A percentile compares a stretch with the other conserved stretches of the same genome.
These are phyloP conservation scores for Carex sylvatica DNA, from an alignment of 202 grass and related monocot species.

Conservation along the genomic window DNA sequence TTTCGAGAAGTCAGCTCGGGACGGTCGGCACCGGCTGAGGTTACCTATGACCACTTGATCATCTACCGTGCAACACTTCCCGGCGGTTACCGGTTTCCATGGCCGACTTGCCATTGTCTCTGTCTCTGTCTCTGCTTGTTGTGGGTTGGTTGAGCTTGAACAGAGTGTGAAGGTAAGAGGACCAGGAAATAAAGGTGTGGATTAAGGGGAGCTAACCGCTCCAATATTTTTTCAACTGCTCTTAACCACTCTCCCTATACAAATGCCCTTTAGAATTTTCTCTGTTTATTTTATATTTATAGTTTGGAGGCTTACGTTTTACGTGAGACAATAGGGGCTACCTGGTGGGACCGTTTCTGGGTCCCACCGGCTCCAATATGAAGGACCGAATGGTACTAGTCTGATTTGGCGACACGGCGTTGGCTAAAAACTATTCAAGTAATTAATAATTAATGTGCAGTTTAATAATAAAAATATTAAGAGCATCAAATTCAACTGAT, in stretches of 20 bases:
- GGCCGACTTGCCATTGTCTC: constrained; percentile 36
- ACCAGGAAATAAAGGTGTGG: neutral
- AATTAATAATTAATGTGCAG: neutral
- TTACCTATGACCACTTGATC: constrained; percentile 55
- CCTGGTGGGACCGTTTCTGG: neutral
- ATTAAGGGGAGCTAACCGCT: constrained; percentile 33
- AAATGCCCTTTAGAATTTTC: constrained; percentile 15
- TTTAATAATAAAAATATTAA: neutral
- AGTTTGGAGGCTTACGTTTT: neutral
- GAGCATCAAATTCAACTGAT: too few relatives aligned
- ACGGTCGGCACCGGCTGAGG: constrained; percentile 54
- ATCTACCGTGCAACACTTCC: constrained; percentile 77
- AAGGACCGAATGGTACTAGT: neutral
- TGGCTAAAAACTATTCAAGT: neutral
- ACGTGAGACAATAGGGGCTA: neutral
- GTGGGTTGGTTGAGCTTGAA: neutral
- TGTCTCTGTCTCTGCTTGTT: neutral
- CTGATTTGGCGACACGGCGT: constrained; percentile 3
- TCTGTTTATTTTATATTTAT: constrained; percentile 1
- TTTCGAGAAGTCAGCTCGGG: constrained; percentile 62
- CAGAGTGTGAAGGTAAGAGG: neutral
- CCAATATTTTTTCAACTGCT: constrained; percentile 62
- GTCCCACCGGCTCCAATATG: neutral
- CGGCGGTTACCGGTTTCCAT: constrained; percentile 66
- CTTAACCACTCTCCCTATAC: constrained; percentile 56